These are phyloP conservation scores for Capsicum rhomboideum DNA, from an alignment of 257 asterid species.

Conservation along the genomic window DNA sequence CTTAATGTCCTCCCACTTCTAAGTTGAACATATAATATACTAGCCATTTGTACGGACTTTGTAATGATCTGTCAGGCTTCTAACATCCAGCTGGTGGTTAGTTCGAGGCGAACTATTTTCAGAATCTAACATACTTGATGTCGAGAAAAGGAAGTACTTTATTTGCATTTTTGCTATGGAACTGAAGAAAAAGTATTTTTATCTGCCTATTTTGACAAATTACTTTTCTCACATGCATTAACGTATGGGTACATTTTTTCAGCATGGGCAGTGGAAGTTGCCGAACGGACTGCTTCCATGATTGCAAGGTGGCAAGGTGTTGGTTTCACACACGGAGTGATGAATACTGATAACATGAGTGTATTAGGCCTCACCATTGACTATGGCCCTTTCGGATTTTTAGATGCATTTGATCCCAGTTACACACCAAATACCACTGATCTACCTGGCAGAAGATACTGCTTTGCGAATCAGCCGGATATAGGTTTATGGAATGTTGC, in stretches of 20 bases:
- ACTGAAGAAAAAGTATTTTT: not conserved
- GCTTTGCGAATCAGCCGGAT: conserved; percentile 98
- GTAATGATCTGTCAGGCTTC: not conserved
- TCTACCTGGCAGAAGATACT: conserved; percentile 95
- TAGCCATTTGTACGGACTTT: not conserved
- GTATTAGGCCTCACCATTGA: conserved; percentile 90
- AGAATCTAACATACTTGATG: not conserved
- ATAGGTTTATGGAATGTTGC: conserved; percentile 94
- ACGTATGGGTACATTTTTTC: conserved; percentile 10
- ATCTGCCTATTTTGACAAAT: not conserved
- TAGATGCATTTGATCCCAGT: conserved; percentile 97
- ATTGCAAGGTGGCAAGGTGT: conserved; percentile 97
- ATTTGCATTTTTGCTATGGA: not conserved
- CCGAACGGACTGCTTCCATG: conserved; percentile 89
- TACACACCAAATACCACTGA: conserved; percentile 99
- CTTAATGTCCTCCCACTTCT: not conserved
- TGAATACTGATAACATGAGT: conserved; percentile 98
- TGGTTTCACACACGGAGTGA: conserved; percentile 98
- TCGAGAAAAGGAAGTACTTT: not conserved
- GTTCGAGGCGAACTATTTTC: not conserved
- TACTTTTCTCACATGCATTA: not conserved
- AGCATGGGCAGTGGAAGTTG: conserved; percentile 99
- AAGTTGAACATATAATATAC: not conserved
- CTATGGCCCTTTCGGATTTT: conserved; percentile 96
- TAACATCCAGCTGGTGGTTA: not conserved